Percentiles rank a stretch among this genome's conserved stretches.
Conservation (phyloP, 1,139 yeast genomes). For the Kluyveromyces sp. region DNA sequence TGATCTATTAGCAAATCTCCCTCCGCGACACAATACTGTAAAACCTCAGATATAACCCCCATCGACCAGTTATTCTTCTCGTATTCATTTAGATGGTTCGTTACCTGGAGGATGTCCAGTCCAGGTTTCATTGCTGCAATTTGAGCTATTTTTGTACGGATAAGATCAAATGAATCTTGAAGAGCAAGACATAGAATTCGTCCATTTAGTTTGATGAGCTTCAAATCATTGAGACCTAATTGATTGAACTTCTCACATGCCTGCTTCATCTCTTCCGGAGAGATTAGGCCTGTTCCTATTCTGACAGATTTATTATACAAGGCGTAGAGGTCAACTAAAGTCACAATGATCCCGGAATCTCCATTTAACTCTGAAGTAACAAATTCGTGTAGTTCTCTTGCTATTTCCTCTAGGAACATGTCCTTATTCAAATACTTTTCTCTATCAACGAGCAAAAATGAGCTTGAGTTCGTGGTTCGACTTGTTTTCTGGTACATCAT, state of each 20-base stretch:
- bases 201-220: constrained; percentile 38
- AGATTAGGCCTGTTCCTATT: constrained; percentile 49
- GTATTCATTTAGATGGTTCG: constrained; percentile 21
- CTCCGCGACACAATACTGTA: constrained; percentile 49
- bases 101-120: constrained; percentile 25
- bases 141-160: constrained; percentile 29
- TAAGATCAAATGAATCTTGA: constrained; percentile 35
- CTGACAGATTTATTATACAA: constrained; percentile 51
- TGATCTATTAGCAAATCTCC: constrained; percentile 64
- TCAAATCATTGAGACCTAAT: constrained; percentile 41
- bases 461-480: constrained; percentile 9
- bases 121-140: constrained; percentile 31
- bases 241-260: constrained; percentile 44
- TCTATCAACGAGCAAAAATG: constrained; percentile 32
- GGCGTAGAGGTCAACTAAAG: constrained; percentile 54
- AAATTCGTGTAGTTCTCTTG: constrained; percentile 56
- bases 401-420: constrained; percentile 33
- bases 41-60: constrained; percentile 60
- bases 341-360: constrained; percentile 46
- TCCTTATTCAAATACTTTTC: constrained; percentile 30
- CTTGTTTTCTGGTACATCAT: constrained; percentile 38
- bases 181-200: constrained; percentile 36
- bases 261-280: constrained; percentile 49
- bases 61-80: constrained; percentile 61
- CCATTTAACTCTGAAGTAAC: constrained; percentile 34